Evolutionary conservation across 2,329 filamentous ascomycete genomes (phyloP).

Genomic region (Colletotrichum somersetense): DNA sequence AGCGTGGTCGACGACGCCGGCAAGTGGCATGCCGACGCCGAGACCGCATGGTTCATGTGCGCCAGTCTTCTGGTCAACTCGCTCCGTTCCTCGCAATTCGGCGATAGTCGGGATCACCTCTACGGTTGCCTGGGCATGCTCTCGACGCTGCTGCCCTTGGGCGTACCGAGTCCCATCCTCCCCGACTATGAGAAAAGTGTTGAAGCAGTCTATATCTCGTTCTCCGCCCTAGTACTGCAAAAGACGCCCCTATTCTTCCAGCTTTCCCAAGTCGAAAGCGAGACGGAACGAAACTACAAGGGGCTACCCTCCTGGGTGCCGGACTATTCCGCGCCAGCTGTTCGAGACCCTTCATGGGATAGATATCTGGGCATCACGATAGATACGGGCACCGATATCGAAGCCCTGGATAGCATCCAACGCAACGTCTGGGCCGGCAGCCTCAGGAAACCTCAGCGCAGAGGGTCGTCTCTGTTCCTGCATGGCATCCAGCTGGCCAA

Average conservation of each 20-base stretch:
- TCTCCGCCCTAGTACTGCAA: constrained; percentile 10
- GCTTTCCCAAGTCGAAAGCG: constrained; percentile 6
- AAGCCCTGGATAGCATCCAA: not conserved
- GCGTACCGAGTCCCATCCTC: constrained; percentile 10
- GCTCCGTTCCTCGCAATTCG: constrained; percentile 38
- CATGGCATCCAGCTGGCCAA: not conserved
- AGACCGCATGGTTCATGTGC: not conserved
- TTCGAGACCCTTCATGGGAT: not conserved
- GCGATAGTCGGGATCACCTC: constrained; percentile 42
- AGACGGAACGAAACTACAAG: not conserved
- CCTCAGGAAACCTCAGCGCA: not conserved
- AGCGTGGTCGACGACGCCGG: not conserved
- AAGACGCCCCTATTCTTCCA: constrained; percentile 22
- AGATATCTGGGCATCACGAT: not conserved
- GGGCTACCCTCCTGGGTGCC: not conserved
- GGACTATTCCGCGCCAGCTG: not conserved
- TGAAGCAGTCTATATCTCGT: constrained; percentile 32
- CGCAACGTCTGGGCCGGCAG: not conserved
- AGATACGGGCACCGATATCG: not conserved
- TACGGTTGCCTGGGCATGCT: constrained; percentile 40
- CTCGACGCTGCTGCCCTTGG: not conserved
- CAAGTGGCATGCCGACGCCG: not conserved
- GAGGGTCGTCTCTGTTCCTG: not conserved
- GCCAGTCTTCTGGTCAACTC: not conserved
- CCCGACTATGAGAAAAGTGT: constrained; percentile 30